These are phyloP conservation scores for Trichoderma endophyticum DNA, from an alignment of 2,329 filamentous ascomycete species.

Conservation along the genomic window DNA sequence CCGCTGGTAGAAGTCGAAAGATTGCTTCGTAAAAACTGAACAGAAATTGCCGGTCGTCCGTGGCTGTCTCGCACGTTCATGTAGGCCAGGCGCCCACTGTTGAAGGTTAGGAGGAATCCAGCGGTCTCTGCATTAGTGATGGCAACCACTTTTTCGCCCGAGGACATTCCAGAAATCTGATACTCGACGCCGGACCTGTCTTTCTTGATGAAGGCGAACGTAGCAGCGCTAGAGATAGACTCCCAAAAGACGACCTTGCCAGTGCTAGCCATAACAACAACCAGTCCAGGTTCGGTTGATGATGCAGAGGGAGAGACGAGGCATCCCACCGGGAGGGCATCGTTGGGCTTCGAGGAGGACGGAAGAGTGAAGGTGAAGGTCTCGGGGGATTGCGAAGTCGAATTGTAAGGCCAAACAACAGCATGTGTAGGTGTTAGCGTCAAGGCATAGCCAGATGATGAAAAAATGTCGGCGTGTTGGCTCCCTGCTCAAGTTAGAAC, in stretches of 20 bases:
- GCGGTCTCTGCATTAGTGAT: constrained; percentile 80
- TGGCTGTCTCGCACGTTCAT: constrained; percentile 82
- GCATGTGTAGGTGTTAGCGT: constrained; percentile 78
- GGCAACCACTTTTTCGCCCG: constrained; percentile 72
- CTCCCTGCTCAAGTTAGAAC: constrained; percentile 43
- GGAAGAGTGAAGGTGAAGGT: constrained; percentile 79
- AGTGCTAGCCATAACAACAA: constrained; percentile 78
- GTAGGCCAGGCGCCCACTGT: constrained; percentile 81
- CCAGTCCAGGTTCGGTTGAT: constrained; percentile 77
- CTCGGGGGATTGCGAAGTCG: constrained; percentile 65
- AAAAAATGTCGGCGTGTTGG: constrained; percentile 65
- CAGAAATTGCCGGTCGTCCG: constrained; percentile 75
- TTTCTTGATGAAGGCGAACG: constrained; percentile 77
- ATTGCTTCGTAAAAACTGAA: constrained; percentile 69
- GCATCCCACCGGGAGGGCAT: constrained; percentile 76
- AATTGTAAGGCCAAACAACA: constrained; percentile 84
- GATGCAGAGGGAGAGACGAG: constrained; percentile 77
- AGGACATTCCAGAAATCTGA: constrained; percentile 68
- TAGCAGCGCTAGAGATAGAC: constrained; percentile 83
- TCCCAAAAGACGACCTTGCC: constrained; percentile 95
- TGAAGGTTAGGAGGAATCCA: constrained; percentile 82
- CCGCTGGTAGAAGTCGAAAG: constrained; percentile 57
- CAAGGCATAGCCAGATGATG: constrained; percentile 69
- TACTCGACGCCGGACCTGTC: constrained; percentile 78
- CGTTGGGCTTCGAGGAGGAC: constrained; percentile 63